Percentiles rank a stretch among this genome's conserved stretches.
Evolutionary conservation across 805 yeast species (phyloP).

Genomic region (Diddensiella santjacobensis): DNA sequence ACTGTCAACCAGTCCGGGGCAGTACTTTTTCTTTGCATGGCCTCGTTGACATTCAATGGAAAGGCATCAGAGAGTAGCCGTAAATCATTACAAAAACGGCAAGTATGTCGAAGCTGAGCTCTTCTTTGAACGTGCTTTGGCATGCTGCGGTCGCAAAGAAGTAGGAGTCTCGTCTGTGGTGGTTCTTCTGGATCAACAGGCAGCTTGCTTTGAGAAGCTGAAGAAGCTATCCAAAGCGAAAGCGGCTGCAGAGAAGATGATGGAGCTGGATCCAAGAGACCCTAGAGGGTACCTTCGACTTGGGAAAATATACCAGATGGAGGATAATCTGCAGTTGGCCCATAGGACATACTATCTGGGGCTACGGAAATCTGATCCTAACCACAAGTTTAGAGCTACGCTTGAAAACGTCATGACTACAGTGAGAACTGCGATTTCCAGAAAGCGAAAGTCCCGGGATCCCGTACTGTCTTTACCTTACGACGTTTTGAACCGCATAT

Average conservation of each 20-base stretch:
- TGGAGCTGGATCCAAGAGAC: constrained; percentile 1
- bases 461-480: neutral
- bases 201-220: constrained; percentile 7
- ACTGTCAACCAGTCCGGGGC: no score
- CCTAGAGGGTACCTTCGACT: constrained; percentile 11
- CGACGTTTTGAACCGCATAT: neutral
- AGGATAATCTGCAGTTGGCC: constrained; percentile 1
- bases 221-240: neutral
- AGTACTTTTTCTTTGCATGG: no score
- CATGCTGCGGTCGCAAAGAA: neutral
- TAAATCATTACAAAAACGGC: neutral
- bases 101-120: neutral
- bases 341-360: neutral
- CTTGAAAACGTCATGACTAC: neutral
- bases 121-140: neutral
- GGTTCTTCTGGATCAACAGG: constrained; percentile 11
- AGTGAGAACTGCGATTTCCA: neutral
- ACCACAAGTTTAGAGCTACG: neutral
- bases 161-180: neutral
- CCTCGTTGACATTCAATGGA: neutral
- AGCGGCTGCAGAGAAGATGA: constrained; percentile 7
- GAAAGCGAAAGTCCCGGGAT: neutral
- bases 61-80: neutral
- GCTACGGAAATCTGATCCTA: neutral
- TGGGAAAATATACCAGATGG: constrained; percentile 6